Base-by-base conservation (phyloP, 371 early-diverging fungal genomes). In the Haplosporangium sp. region DNA sequence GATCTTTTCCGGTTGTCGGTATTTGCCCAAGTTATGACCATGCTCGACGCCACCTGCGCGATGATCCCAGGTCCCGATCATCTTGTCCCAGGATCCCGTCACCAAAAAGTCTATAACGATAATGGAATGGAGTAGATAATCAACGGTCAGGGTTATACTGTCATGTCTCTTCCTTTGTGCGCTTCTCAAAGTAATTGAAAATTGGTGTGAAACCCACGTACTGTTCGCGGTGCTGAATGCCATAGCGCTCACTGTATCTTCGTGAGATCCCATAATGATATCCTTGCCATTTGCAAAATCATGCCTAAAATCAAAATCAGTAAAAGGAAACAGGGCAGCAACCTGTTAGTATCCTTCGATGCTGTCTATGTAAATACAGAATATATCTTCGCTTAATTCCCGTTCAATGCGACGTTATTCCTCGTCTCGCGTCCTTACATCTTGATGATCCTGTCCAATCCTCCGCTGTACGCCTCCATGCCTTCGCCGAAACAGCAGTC, bases 41-140 rank as follows among this genome's bases (percentile, higher is more conserved):
- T 74, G 69, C 81, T 74, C 61, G 10, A 69, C 48, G 10, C 74
- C 60, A 60, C 71, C 71, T 11, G 83, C 65, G 10, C 92, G 87
- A 16, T 89, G 84, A 75, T 97, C 95, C 95, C 95, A 97, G 6
- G 90, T 80, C 8, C 91, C 83, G 40, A 96, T 76, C 7, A 92
- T 87, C 63, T 90, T 90, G 80, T 98, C 98, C 98, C 98, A 98
- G 42, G 93, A 89, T 55, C 96, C 98, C 10, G 94, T 89, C 36
- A 92, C 83, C 23, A 95, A 66, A 38, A 85, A 73, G 13, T 86
- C 92, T 92, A 76, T 0, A 52, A 29, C 7, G 13, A 38, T 23
- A 10, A 54, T 7, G 52, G 38, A 38, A 37, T 11, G 21, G 20
- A 51, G 23, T 11, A 9, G 47, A n/a, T 29, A 54, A 61, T 23